Evolutionary conservation across 1,284 basidiomycete genomes (phyloP).

Genomic region (Ustilago sp.): DNA sequence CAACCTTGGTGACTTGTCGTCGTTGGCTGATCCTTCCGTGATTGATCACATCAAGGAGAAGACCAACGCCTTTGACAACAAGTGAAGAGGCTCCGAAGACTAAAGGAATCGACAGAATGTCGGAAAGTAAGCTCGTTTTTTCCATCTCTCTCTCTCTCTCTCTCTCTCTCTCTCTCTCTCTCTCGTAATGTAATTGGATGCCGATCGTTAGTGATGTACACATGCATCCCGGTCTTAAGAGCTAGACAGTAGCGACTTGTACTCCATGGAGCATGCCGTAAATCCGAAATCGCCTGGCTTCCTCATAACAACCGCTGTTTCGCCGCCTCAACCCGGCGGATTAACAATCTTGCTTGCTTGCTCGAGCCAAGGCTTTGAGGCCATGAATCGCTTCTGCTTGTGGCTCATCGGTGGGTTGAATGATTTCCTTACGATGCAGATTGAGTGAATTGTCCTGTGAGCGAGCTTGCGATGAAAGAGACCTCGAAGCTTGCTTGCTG

Average conservation of each 20-base stretch:
- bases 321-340: neutral
- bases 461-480: neutral
- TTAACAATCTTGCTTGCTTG: neutral
- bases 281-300: slow-evolving; percentile 1
- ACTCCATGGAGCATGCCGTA: slow-evolving; percentile 8
- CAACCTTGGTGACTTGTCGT: slow-evolving; percentile 87
- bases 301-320: neutral
- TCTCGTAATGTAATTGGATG: slow-evolving; percentile 2
- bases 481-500: too few relatives aligned
- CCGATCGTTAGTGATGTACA: neutral
- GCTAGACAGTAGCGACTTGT: neutral
- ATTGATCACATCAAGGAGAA: slow-evolving; percentile 63
- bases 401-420: neutral
- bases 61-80: slow-evolving; percentile 50
- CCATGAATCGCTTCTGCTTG: neutral
- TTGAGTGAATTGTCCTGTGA: neutral
- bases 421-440: too few relatives aligned
- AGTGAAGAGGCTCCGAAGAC: slow-evolving; percentile 8
- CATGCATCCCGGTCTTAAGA: neutral
- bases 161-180: neutral
- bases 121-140: neutral
- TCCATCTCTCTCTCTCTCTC: neutral
- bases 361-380: neutral
- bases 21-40: slow-evolving; percentile 78
- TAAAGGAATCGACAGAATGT: neutral